These are phyloP conservation scores for Aspergillus pseudoglaucus DNA, from an alignment of 2,329 filamentous ascomycete species.

Conservation along the genomic window DNA sequence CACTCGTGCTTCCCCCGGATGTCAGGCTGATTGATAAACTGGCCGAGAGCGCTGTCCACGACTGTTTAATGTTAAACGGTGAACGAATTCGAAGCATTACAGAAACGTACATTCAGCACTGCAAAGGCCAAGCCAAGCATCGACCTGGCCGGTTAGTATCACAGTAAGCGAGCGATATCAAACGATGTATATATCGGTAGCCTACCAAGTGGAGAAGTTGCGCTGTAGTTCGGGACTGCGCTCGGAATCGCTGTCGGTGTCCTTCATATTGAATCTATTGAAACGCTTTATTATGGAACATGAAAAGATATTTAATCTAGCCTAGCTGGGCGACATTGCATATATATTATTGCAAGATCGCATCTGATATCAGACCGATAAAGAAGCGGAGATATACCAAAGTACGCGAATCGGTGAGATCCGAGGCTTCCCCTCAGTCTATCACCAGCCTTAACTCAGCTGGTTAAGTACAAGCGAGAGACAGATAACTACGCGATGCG, in stretches of 20 bases:
- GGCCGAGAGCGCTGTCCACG: slow-evolving; percentile 55
- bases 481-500: too few relatives aligned
- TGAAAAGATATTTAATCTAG: too few relatives aligned
- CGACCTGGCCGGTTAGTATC: slow-evolving; percentile 24
- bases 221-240: slow-evolving; percentile 52
- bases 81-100: background rate
- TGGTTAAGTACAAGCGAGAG: too few relatives aligned
- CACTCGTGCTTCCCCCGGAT: slow-evolving; percentile 63
- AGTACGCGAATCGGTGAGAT: too few relatives aligned
- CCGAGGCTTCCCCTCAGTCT: too few relatives aligned
- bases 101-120: slow-evolving; percentile 45
- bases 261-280: background rate
- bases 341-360: too few relatives aligned
- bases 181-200: background rate
- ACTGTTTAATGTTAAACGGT: slow-evolving; percentile 22
- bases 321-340: too few relatives aligned
- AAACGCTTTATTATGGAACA: too few relatives aligned
- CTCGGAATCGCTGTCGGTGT: slow-evolving; percentile 43
- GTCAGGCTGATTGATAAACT: slow-evolving; percentile 58
- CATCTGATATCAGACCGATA: too few relatives aligned
- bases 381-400: too few relatives aligned
- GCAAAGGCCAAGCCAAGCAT: slow-evolving; percentile 58
- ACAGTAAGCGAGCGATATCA: background rate
- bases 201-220: slow-evolving; percentile 48
- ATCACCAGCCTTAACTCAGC: too few relatives aligned